phyloP scores from a whole-genome alignment of 2,329 filamentous ascomycete species.

The Cercospora sp. region DNA sequence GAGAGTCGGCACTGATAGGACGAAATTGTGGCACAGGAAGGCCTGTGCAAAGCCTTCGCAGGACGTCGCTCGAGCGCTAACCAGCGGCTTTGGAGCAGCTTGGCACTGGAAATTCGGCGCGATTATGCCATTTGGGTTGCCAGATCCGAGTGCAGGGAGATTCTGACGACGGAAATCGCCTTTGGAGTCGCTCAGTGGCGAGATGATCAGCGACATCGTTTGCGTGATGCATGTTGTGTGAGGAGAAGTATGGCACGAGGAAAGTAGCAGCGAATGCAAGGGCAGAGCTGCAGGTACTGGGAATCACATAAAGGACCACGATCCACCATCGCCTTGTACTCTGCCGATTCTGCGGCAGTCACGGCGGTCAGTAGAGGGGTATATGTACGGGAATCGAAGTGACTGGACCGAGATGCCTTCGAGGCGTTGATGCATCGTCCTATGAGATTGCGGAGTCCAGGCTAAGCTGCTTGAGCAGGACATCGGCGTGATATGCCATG shows the following conservation, averaged over 20 bases:
- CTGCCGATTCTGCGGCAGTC: neutral
- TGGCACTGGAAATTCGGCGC: conserved; percentile 5
- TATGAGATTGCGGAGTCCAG: neutral
- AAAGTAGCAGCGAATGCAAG: neutral
- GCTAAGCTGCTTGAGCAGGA: neutral
- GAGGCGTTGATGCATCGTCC: neutral
- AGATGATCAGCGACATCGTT: neutral
- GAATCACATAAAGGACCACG: neutral
- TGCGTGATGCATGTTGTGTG: neutral
- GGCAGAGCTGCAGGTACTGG: neutral
- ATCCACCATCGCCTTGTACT: neutral
- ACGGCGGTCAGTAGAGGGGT: neutral
- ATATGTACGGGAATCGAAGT: neutral
- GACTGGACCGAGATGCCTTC: neutral
- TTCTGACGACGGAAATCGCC: neutral
- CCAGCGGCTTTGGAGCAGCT: conserved; percentile 9
- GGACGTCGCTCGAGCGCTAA: conserved; percentile 10
- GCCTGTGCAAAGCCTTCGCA: conserved; percentile 4
- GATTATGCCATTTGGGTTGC: neutral
- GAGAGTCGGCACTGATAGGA: conserved; percentile 5
- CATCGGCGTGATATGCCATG: neutral
- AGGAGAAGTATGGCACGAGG: neutral
- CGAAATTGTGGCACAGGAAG: conserved; percentile 1
- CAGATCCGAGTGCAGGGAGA: neutral
- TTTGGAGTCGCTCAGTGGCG: neutral